These are phyloP conservation scores for Drosera capensis DNA, from an alignment of 148 eudicot species.

Conservation along the genomic window DNA sequence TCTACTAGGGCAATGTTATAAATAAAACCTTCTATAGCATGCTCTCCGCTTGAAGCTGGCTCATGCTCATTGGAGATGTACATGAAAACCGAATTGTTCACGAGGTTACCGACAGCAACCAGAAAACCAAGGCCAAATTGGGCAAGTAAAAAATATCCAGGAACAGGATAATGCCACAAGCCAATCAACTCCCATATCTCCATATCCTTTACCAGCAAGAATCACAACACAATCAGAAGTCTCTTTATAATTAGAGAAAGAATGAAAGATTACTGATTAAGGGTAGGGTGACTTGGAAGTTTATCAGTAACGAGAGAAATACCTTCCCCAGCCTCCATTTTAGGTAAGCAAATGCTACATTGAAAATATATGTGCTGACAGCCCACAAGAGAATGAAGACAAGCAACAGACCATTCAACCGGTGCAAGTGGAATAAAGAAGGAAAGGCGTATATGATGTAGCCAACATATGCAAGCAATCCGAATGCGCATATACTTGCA, in stretches of 20 bases:
- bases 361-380: conserved; percentile 74
- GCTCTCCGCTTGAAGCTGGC: conserved; percentile 34
- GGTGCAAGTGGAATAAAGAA: conserved; percentile 76
- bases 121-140: conserved; percentile 89
- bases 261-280: not conserved
- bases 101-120: conserved; percentile 92
- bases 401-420: conserved; percentile 81
- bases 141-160: conserved; percentile 83
- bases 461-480: conserved; percentile 89
- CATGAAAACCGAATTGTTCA: conserved; percentile 81
- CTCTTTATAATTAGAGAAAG: too few relatives aligned
- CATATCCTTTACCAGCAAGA: too few relatives aligned
- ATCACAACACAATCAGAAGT: too few relatives aligned
- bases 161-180: conserved; percentile 88
- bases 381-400: conserved; percentile 96
- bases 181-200: conserved; percentile 98
- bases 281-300: too few relatives aligned
- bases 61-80: conserved; percentile 52
- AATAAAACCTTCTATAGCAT: conserved; percentile 59
- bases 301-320: too few relatives aligned
- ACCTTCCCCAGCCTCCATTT: conserved; percentile 71
- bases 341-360: conserved; percentile 65
- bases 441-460: conserved; percentile 76
- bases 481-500: conserved; percentile 92
- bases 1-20: too few relatives aligned